phyloP scores from a whole-genome alignment of 139 green algal genomes.

The Nannochloris sp. region DNA sequence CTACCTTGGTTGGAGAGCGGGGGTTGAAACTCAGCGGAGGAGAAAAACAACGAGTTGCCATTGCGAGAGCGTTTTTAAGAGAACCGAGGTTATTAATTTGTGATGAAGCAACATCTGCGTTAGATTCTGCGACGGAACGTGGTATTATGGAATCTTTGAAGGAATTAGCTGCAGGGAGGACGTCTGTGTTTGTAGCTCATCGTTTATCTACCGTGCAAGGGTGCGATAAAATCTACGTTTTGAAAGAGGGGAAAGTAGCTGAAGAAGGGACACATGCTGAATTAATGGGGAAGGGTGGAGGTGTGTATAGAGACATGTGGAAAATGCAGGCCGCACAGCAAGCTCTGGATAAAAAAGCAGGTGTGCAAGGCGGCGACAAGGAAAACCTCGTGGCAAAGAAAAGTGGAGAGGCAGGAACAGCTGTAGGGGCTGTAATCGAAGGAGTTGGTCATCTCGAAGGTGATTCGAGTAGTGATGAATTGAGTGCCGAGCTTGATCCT shows the following conservation, averaged over 20 bases:
- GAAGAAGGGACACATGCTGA: slow-evolving; percentile 59
- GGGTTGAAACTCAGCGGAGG: slow-evolving; percentile 86
- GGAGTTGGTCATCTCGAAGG: not conserved
- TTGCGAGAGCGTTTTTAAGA: slow-evolving; percentile 76
- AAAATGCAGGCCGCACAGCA: slow-evolving; percentile 20
- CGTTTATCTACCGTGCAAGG: slow-evolving; percentile 68
- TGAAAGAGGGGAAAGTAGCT: slow-evolving; percentile 44
- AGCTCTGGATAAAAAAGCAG: slow-evolving; percentile 14
- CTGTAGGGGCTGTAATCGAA: not conserved
- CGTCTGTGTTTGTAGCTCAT: slow-evolving; percentile 91
- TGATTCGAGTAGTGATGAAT: not conserved
- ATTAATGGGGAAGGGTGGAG: slow-evolving; percentile 40
- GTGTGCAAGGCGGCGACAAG: not conserved
- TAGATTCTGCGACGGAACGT: slow-evolving; percentile 81
- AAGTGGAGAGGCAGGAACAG: not conserved
- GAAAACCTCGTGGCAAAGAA: no score
- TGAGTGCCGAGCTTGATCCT: not conserved
- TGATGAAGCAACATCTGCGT: slow-evolving; percentile 78
- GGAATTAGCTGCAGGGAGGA: slow-evolving; percentile 52
- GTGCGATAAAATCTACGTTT: slow-evolving; percentile 72
- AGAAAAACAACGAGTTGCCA: slow-evolving; percentile 95
- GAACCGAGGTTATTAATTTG: slow-evolving; percentile 73
- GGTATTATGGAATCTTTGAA: slow-evolving; percentile 63
- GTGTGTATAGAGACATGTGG: slow-evolving; percentile 38
- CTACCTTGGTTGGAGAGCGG: slow-evolving; percentile 73